Evolutionary conservation across 2,329 filamentous ascomycete genomes (phyloP).

Genomic region (Akanthomyces lecanii): DNA sequence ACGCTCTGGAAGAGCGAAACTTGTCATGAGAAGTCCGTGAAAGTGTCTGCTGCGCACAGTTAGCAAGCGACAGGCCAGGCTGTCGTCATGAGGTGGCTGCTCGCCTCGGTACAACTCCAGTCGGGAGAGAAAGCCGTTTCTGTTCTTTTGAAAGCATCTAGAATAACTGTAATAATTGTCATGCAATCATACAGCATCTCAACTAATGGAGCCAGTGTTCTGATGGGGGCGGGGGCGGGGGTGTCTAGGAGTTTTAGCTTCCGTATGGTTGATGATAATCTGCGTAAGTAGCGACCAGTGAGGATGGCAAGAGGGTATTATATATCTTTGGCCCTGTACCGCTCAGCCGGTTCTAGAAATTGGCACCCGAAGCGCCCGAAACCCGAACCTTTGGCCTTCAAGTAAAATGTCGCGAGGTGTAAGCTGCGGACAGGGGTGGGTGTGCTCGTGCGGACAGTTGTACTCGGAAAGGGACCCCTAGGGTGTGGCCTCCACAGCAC

Average conservation of each 20-base stretch:
- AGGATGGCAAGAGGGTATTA: neutral
- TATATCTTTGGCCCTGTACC: neutral
- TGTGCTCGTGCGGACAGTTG: neutral
- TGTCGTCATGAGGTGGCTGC: neutral
- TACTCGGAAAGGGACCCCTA: neutral
- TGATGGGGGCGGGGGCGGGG: neutral
- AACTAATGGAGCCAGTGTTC: neutral
- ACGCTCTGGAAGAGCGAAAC: constrained; percentile 28
- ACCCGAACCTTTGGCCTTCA: neutral
- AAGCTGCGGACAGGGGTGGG: neutral
- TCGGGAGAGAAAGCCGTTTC: neutral
- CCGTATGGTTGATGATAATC: neutral
- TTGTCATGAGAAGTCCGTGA: constrained; percentile 24
- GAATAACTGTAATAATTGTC: neutral
- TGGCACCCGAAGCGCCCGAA: neutral
- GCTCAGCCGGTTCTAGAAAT: neutral
- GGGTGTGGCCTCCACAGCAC: neutral
- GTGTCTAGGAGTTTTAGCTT: no score
- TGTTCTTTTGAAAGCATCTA: neutral
- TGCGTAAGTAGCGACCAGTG: neutral
- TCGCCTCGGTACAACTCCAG: constrained; percentile 4
- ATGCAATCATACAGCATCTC: no score
- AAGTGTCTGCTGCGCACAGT: constrained; percentile 4
- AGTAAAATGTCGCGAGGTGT: neutral
- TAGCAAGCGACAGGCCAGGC: neutral